Conservation (phyloP, 2,329 filamentous ascomycete genomes). For the Cercospora sp. region DNA sequence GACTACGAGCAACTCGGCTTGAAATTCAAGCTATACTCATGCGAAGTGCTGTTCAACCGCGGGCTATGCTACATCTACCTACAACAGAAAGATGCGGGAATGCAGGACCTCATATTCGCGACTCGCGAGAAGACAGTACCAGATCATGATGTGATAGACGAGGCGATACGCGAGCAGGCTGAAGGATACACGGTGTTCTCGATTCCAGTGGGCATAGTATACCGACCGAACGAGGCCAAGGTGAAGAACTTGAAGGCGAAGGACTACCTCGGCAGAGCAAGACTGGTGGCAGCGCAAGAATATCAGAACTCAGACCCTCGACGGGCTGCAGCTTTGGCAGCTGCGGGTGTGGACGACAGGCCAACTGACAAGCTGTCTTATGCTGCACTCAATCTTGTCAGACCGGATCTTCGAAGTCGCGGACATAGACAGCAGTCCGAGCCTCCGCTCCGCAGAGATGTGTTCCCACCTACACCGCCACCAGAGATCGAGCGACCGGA, state of each 20-base stretch:
- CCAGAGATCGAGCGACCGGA: conserved; percentile 70
- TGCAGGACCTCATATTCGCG: conserved; percentile 87
- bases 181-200: conserved; percentile 99
- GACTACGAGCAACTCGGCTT: conserved; percentile 96
- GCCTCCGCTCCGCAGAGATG: conserved; percentile 72
- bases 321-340: conserved; percentile 40
- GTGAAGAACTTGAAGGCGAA: conserved; percentile 98
- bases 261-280: conserved; percentile 95
- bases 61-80: conserved; percentile 97
- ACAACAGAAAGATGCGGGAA: conserved; percentile 82
- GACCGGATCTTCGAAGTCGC: conserved; percentile 75
- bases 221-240: conserved; percentile 94
- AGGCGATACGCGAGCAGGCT: conserved; percentile 89
- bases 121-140: conserved; percentile 95
- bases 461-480: conserved; percentile 97
- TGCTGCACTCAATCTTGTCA: conserved; percentile 89
- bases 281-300: conserved; percentile 70
- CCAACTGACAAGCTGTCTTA: conserved; percentile 83
- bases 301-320: conserved; percentile 31
- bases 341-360: conserved; percentile 71
- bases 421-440: conserved; percentile 74
- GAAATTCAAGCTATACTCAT: conserved; percentile 95
- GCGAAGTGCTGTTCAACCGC: conserved; percentile 95
- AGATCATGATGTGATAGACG: conserved; percentile 96
- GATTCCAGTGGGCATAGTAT: conserved; percentile 92